phyloP scores from a whole-genome alignment of 2,329 filamentous ascomycete genomes.

The Neofusicoccum sp. region DNA sequence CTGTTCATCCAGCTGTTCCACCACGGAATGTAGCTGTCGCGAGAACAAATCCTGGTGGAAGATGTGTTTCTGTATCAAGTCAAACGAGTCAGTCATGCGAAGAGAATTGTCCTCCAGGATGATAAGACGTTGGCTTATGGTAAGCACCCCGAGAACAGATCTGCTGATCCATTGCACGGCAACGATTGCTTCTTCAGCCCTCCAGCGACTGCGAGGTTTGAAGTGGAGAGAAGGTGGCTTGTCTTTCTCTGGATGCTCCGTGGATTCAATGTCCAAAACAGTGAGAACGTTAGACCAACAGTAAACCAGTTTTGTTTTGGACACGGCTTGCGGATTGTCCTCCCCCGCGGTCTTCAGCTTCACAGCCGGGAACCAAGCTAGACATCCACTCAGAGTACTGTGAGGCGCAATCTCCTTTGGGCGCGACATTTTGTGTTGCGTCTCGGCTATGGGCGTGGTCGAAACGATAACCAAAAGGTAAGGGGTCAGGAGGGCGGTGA shows the following conservation, averaged over 20 bases:
- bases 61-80: conserved; percentile 87
- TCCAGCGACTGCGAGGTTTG: conserved; percentile 82
- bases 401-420: conserved; percentile 91
- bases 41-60: conserved; percentile 93
- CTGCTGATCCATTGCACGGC: conserved; percentile 96
- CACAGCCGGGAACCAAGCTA: conserved; percentile 97
- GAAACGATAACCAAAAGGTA: conserved; percentile 97
- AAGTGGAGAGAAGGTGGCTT: conserved; percentile 81
- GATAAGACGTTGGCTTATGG: conserved; percentile 89
- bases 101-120: conserved; percentile 88
- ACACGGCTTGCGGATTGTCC: conserved; percentile 67
- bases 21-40: conserved; percentile 76
- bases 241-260: conserved; percentile 67
- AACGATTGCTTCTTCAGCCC: conserved; percentile 91
- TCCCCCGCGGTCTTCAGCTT: conserved; percentile 78
- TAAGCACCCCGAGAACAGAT: conserved; percentile 87
- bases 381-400: conserved; percentile 86
- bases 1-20: conserved; percentile 86
- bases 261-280: conserved; percentile 82
- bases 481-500: conserved; percentile 94
- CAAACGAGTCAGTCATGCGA: conserved; percentile 92
- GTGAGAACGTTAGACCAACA: conserved; percentile 99
- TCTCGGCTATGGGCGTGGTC: conserved; percentile 93
- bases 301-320: conserved; percentile 87
- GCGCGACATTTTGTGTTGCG: conserved; percentile 88